A percentile compares a stretch with the other conserved stretches of the same genome.
Conservation (phyloP, 768 basidiomycete genomes). For the Tylopilus plumbeoviolaceoides region DNA sequence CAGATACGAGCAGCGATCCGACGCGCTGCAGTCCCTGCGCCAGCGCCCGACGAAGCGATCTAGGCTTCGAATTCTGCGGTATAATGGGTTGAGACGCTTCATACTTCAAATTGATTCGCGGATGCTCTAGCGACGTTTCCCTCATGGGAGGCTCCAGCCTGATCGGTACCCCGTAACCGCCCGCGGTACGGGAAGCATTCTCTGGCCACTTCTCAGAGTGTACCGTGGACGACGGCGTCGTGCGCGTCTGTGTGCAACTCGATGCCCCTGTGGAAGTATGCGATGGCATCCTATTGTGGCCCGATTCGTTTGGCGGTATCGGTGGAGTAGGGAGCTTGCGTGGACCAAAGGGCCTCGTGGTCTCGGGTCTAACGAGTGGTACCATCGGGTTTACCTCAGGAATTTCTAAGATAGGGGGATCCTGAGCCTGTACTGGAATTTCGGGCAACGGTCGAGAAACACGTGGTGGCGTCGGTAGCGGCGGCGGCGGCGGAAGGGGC, state of each 20-base stretch:
- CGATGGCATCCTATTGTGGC: conserved; percentile 18
- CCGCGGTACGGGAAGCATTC: conserved; percentile 16
- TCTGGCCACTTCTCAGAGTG: conserved; percentile 32
- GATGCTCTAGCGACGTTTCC: conserved; percentile 21
- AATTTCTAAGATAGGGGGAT: conserved; percentile 9
- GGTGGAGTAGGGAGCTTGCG: conserved; percentile 34
- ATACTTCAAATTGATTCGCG: conserved; percentile 13
- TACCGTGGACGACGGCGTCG: conserved; percentile 26
- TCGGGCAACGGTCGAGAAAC: conserved; percentile 27
- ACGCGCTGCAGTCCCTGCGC: conserved; percentile 24
- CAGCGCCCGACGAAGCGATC: conserved; percentile 23
- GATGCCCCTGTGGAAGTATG: conserved; percentile 25
- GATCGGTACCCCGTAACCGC: conserved; percentile 17
- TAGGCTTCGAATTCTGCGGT: conserved; percentile 21
- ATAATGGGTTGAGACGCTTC: conserved; percentile 19
- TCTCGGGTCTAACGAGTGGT: conserved; percentile 17
- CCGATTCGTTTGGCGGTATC: conserved; percentile 7
- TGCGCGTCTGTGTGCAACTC: conserved; percentile 27
- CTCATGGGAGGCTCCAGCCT: conserved; percentile 22
- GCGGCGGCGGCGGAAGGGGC: conserved; percentile 25
- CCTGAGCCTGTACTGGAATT: conserved; percentile 20
- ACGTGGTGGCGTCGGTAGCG: conserved; percentile 27
- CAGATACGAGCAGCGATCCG: conserved; percentile 28
- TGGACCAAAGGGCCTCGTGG: conserved; percentile 16
- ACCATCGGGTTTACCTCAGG: conserved; percentile 16